A percentile compares a stretch with the other conserved stretches of the same genome.
These are phyloP conservation scores for Canna indica DNA, from an alignment of 176 grass and related monocot genomes.

Conservation along the genomic window DNA sequence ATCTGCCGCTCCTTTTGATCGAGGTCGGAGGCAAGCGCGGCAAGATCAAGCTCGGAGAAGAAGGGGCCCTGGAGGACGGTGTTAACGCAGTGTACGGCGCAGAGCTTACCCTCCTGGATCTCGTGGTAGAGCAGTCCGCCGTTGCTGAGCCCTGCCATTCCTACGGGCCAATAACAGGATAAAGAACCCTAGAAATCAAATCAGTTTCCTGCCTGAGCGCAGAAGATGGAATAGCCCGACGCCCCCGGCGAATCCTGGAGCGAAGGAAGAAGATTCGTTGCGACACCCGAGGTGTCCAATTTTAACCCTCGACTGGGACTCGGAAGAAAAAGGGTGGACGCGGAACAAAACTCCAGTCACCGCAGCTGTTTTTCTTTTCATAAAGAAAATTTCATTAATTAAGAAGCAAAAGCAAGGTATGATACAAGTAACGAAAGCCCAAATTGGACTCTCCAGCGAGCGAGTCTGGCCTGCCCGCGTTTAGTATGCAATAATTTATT, in stretches of 20 bases:
- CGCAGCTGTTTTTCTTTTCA: too few relatives aligned
- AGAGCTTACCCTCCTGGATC: conserved; percentile 95
- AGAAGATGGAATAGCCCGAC: background rate
- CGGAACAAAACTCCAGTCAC: too few relatives aligned
- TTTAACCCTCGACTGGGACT: too few relatives aligned
- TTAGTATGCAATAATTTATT: too few relatives aligned
- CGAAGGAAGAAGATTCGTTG: background rate
- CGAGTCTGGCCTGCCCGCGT: too few relatives aligned
- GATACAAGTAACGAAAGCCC: too few relatives aligned
- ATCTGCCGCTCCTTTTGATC: conserved; percentile 74
- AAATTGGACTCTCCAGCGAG: too few relatives aligned
- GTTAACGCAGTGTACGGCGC: conserved; percentile 99
- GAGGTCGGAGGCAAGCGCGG: conserved; percentile 83
- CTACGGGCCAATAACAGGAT: background rate
- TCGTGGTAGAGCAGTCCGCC: conserved; percentile 93
- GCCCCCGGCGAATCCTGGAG: background rate
- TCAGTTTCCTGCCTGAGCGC: background rate
- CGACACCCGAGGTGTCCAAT: background rate
- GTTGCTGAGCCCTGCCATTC: conserved; percentile 62
- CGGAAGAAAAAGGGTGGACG: too few relatives aligned
- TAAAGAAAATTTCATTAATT: too few relatives aligned
- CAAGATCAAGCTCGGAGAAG: conserved; percentile 98
- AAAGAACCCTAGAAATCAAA: background rate
- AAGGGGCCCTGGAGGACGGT: conserved; percentile 92
- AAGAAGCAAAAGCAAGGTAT: too few relatives aligned